phyloP scores from a whole-genome alignment of 768 basidiomycete genomes.

The Suillus americanus region DNA sequence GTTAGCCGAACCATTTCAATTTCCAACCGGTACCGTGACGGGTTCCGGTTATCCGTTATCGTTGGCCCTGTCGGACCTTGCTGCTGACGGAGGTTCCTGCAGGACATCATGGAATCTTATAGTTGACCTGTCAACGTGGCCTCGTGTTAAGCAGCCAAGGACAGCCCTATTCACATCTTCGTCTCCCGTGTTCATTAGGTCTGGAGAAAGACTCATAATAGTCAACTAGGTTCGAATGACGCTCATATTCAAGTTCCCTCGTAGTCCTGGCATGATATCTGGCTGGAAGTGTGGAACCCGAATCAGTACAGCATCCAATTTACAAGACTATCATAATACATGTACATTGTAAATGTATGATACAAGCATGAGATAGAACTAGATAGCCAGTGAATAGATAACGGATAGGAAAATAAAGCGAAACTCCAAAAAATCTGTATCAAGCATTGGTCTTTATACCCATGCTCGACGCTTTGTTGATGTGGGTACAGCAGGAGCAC shows the following conservation, averaged over 20 bases:
- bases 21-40: too few relatives aligned
- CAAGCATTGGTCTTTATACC: background rate
- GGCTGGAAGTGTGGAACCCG: background rate
- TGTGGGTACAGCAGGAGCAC: constrained; percentile 29
- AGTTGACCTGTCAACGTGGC: background rate
- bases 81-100: background rate
- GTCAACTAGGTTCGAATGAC: background rate
- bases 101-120: background rate
- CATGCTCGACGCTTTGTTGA: background rate
- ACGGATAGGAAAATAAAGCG: too few relatives aligned
- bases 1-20: background rate
- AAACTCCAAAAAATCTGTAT: background rate
- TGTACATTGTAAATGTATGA: background rate
- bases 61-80: background rate
- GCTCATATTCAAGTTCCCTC: background rate
- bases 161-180: background rate
- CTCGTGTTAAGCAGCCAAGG: background rate
- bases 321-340: constrained; percentile 1
- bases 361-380: background rate
- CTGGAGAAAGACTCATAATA: background rate
- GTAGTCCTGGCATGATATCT: background rate
- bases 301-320: background rate
- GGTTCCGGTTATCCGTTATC: background rate
- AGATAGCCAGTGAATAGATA: background rate
- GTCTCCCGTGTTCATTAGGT: background rate